Conservation (phyloP, 805 yeast species). For the Candida insectorum region DNA sequence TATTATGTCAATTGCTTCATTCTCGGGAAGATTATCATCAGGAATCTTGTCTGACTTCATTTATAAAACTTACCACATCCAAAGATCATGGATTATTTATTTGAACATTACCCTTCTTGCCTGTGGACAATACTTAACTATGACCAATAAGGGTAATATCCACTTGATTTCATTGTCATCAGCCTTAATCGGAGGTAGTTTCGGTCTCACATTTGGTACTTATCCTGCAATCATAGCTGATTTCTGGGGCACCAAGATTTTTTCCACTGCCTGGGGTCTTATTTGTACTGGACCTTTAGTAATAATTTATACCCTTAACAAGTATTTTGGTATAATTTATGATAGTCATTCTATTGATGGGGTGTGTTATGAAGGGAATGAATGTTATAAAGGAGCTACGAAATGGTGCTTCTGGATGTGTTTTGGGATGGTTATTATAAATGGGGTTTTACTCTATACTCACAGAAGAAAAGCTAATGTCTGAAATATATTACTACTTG, state of each 20-base stretch:
- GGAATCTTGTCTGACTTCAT: constrained; percentile 67
- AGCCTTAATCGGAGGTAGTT: constrained; percentile 56
- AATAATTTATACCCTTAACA: constrained; percentile 51
- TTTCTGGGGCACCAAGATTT: constrained; percentile 60
- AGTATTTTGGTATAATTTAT: constrained; percentile 53
- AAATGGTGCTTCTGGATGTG: constrained; percentile 27
- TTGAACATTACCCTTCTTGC: constrained; percentile 36
- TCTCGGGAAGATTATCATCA: constrained; percentile 58
- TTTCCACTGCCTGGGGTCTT: constrained; percentile 76
- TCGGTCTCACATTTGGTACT: constrained; percentile 70
- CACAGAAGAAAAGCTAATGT: constrained; percentile 13
- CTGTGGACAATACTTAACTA: constrained; percentile 34
- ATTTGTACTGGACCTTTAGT: constrained; percentile 68
- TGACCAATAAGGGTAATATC: constrained; percentile 23
- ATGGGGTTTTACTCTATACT: constrained; percentile 22
- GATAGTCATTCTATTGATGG: constrained; percentile 43
- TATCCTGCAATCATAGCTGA: constrained; percentile 78
- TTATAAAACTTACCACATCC: constrained; percentile 48
- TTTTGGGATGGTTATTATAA: constrained; percentile 20
- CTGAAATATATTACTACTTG: background rate
- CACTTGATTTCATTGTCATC: constrained; percentile 48
- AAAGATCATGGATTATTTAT: constrained; percentile 63
- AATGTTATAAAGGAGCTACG: constrained; percentile 37
- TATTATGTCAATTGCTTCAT: constrained; percentile 59
- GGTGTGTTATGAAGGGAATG: constrained; percentile 33